Conservation (phyloP, 495 filamentous ascomycete species). For the Aspergillus asperescens region DNA sequence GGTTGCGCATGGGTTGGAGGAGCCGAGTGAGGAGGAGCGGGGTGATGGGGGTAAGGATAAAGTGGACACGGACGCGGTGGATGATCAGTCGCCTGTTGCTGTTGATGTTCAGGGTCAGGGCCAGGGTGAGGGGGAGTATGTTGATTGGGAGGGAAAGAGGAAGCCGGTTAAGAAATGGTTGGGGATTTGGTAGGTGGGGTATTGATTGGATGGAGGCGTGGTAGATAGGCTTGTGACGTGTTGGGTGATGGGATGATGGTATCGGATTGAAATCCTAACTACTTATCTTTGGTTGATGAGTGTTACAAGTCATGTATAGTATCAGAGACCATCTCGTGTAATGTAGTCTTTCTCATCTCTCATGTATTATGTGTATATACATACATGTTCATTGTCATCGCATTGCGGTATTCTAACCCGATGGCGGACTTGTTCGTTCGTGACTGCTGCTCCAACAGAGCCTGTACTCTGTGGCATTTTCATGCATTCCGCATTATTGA, state of each 20-base stretch:
- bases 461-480: no score
- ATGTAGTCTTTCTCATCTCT: conserved; percentile 3
- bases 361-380: conserved; percentile 15
- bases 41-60: conserved; percentile 9
- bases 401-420: neutral
- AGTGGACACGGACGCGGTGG: conserved; percentile 21
- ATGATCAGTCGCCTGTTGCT: conserved; percentile 32
- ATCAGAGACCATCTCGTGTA: neutral
- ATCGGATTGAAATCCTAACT: neutral
- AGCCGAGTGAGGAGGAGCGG: conserved; percentile 29
- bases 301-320: neutral
- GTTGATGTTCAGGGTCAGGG: conserved; percentile 14
- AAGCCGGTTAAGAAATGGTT: conserved; percentile 57
- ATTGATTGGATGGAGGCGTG: neutral
- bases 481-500: no score
- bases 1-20: conserved; percentile 73
- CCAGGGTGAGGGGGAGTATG: conserved; percentile 23
- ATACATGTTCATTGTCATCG: conserved; percentile 9
- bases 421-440: neutral
- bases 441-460: neutral
- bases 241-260: neutral
- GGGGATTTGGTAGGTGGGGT: conserved; percentile 50
- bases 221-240: neutral
- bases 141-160: conserved; percentile 44
- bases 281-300: no score